phyloP scores from a whole-genome alignment of 2,329 filamentous ascomycete genomes.

The Coniella lustricola region DNA sequence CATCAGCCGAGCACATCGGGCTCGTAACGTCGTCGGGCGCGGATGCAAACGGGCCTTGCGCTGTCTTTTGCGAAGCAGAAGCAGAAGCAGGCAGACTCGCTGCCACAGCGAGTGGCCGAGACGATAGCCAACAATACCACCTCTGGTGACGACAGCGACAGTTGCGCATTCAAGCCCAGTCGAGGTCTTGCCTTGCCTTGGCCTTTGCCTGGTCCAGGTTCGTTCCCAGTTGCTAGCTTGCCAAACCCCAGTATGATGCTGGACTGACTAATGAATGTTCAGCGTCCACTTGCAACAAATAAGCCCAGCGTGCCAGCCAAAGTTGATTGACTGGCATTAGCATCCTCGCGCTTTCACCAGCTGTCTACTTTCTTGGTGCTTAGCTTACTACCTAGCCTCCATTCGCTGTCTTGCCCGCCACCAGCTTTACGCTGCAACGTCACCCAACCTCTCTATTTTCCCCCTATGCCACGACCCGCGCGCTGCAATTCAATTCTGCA shows the following conservation, averaged over 20 bases:
- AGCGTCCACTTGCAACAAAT: not conserved
- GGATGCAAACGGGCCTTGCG: too few relatives aligned
- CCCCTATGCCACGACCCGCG: slow-evolving; percentile 10
- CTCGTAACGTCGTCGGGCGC: too few relatives aligned
- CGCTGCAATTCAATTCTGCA: slow-evolving; percentile 7
- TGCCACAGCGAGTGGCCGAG: not conserved
- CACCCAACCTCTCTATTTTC: slow-evolving; percentile 16
- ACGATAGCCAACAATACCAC: not conserved
- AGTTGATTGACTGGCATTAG: not conserved
- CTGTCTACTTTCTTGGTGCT: not conserved
- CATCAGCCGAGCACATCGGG: not conserved
- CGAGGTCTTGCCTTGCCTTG: not conserved
- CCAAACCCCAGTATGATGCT: not conserved
- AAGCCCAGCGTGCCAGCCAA: not conserved
- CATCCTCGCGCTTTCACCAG: not conserved
- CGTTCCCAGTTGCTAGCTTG: not conserved
- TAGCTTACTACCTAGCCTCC: not conserved
- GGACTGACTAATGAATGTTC: too few relatives aligned
- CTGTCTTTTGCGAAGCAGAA: too few relatives aligned
- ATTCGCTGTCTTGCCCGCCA: slow-evolving; percentile 9
- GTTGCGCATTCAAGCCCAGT: not conserved
- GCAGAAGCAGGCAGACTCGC: not conserved
- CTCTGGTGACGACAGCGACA: not conserved
- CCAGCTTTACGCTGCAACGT: slow-evolving; percentile 12
- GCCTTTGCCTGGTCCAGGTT: too few relatives aligned